Base-by-base conservation (phyloP, 2,329 filamentous ascomycete species). In the Arthrobotrys megalospora region DNA sequence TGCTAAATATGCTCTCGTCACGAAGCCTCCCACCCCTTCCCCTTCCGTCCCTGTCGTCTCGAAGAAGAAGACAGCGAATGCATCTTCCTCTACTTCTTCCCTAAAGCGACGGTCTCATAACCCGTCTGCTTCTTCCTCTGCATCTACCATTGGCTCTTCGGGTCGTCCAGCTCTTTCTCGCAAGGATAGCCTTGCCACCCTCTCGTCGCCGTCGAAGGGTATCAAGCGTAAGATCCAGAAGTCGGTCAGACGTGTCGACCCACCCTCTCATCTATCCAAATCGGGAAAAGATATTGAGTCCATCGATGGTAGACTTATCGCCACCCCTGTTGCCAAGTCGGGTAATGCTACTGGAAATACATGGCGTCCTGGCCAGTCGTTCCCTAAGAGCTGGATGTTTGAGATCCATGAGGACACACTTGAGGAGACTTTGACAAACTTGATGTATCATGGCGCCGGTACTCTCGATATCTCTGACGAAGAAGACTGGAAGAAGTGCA, bases 371-470 rank as follows among this genome's bases (percentile, higher is more conserved):
- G 75, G 67, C 52, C 75, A 72, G n/a, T 47, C 53, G 6, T 79
- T 79, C 68, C 75, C 75, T 21, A 73, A 79, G 24, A 63, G 41
- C 73, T 97, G 94, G 94, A 92, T 92, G 86, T 98, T 99, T 83
- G 92, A 95, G 76, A 98, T 99, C 82, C 91, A 97, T 83, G 93
- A 97, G 83, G 95, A 99, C 84, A 93, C 93, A 0, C 89, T 92
- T 6, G 93, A 97, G 83, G 92, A 97, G 83, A 91, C 97, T 83
- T 92, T 96, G 85, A 93, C 94, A 82, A 97, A 97, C 82, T 86
- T 97, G 45, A 93, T 98, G 85, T 93, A 97, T 85, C 95, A 97
- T 86, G 92, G 91, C 70, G 95, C 95, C 6, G 91, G 91, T 80
- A 90, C 91, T 0, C 88, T 98, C 2, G 95, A 98, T 83, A 93